Evolutionary conservation across 345 rosid species (phyloP).

Genomic region (Nephelium lappaceum): DNA sequence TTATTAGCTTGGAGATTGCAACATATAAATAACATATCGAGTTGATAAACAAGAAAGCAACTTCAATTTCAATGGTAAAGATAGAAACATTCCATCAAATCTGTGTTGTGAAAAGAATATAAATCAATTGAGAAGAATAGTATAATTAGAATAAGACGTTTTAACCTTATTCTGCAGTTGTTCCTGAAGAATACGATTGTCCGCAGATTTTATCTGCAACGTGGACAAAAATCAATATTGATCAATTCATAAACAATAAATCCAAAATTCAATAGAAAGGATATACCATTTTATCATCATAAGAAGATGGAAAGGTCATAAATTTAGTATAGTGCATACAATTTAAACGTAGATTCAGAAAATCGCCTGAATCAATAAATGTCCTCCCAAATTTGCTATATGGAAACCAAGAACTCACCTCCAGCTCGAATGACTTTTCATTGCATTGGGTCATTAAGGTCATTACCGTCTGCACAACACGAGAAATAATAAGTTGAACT

Average conservation of each 20-base stretch:
- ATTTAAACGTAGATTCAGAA: slow-evolving; percentile 8
- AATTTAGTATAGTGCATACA: neutral
- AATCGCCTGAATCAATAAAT: neutral
- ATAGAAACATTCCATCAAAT: neutral
- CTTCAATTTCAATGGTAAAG: slow-evolving; percentile 7
- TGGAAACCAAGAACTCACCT: slow-evolving; percentile 52
- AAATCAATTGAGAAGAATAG: neutral
- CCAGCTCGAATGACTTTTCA: slow-evolving; percentile 95
- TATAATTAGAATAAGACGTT: slow-evolving; percentile 3
- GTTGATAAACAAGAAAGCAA: neutral
- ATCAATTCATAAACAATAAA: slow-evolving; percentile 16
- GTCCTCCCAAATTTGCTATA: neutral
- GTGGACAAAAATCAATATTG: slow-evolving; percentile 31
- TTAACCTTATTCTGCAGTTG: slow-evolving; percentile 89
- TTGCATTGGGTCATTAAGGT: slow-evolving; percentile 93
- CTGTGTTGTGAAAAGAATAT: slow-evolving; percentile 3
- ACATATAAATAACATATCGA: slow-evolving; percentile 12
- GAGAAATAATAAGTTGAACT: slow-evolving; percentile 23
- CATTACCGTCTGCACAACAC: slow-evolving; percentile 71
- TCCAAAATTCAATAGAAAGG: neutral
- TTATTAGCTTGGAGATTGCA: slow-evolving; percentile 5
- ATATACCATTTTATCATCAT: neutral
- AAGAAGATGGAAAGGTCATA: neutral
- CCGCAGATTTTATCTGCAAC: slow-evolving; percentile 91
- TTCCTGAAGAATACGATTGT: slow-evolving; percentile 96